phyloP scores from a whole-genome alignment of 768 basidiomycete species.

The Mycena venus region DNA sequence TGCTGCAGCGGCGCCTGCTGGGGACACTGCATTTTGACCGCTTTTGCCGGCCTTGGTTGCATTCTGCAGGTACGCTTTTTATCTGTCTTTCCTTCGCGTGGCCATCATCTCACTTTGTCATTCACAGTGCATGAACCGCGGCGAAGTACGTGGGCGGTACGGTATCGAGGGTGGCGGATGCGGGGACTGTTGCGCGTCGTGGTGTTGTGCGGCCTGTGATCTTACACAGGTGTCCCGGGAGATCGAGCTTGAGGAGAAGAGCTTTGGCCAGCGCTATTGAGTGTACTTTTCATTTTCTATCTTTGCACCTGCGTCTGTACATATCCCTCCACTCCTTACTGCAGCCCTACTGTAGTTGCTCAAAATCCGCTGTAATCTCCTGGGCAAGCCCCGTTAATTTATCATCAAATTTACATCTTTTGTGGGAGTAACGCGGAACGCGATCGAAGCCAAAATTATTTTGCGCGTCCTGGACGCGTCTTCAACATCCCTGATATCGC shows the following conservation, averaged over 20 bases:
- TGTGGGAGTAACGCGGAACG: too few relatives aligned
- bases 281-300: not conserved
- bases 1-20: constrained; percentile 37
- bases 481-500: too few relatives aligned
- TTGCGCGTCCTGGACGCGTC: too few relatives aligned
- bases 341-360: not conserved
- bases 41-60: constrained; percentile 13
- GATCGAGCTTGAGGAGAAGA: constrained; percentile 61
- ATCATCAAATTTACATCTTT: too few relatives aligned
- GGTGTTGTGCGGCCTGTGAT: constrained; percentile 61
- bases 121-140: constrained; percentile 48
- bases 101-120: not conserved
- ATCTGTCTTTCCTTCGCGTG: too few relatives aligned
- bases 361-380: not conserved
- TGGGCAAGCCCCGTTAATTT: not conserved
- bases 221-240: constrained; percentile 64
- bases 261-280: constrained; percentile 35
- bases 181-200: constrained; percentile 55
- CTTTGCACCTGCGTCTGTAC: not conserved
- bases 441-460: too few relatives aligned
- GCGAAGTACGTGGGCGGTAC: constrained; percentile 57
- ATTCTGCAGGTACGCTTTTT: constrained; percentile 23
- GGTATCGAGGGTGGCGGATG: constrained; percentile 58
- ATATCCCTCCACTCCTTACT: not conserved
- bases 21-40: constrained; percentile 20